Base-by-base conservation (phyloP, 2,329 filamentous ascomycete genomes). In the Achaetomium macrosporum region DNA sequence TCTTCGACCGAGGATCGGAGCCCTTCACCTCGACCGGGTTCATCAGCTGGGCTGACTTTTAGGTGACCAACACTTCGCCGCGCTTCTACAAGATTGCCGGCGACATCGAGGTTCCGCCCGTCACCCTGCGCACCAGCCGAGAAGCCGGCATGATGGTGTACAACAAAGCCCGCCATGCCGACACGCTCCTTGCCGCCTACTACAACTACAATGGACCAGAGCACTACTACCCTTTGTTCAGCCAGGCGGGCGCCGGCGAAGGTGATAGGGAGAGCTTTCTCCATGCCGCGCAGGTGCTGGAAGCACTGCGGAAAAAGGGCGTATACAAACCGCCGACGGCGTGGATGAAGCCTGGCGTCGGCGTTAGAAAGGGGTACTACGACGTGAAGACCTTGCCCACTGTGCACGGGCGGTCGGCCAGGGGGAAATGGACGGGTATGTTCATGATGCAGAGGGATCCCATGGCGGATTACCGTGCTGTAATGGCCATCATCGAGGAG, bases 31-130 rank as follows among this genome's bases (percentile, higher is more conserved):
- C 74, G 2, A 72, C 70, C 1, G 80, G 80, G 13, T 66, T 82
- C 48, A 69, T 83, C 15, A 73, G 75, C 15, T 83, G 78, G 78
- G 79, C 79, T 15, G 80, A 83, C 61, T 79, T 73, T 60, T 78
- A 73, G 72, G 66, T 68, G 25, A 64, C 69, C 5, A 72, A 71
- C 0, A 64, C 67, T 3, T 74, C 73, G 1, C 68, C 69, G 0
- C 61, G 66, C 41, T 76, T 73, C 62, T 78, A 74, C 61, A 62
- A 71, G 30, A 71, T 79, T 42, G 66, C 72, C 11, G 66, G 63
- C 41, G 63, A 69, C 15, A 11, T 57, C 6, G 42, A 59, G 3
- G 61, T 65, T 3, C 68, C 71, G 3, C 58, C 66, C 2, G 56
- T 69, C 13, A 54, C 59, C 1, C 58, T 64, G 19, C 64, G 67